Base-by-base conservation (phyloP, 2,329 filamentous ascomycete genomes). In the Diaporthe citriasiana region DNA sequence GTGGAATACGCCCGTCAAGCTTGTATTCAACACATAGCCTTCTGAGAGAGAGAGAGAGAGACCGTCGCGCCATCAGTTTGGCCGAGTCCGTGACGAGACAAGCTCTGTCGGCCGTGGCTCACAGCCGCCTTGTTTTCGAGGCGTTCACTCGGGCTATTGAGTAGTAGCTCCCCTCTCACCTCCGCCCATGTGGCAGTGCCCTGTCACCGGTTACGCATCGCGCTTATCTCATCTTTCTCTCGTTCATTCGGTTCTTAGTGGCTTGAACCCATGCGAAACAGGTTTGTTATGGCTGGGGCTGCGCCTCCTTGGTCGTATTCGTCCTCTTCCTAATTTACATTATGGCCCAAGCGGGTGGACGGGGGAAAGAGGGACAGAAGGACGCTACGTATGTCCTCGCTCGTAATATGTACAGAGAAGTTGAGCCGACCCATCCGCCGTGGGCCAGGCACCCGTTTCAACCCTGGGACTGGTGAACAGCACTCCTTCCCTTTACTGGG, bases 201-300 rank as follows among this genome's bases (percentile, higher is more conserved):
- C n/a, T 40, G 55, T 51, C 69, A 51, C 12, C 38, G 42, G 40
- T 40, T 53, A 50, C 33, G 42, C 69, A 40, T 10, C n/a, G 33
- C 22, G 55, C 69, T 68, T 42, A 71, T 30, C 72, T 71, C 35
- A 56, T 65, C 47, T 47, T 57, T 33, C 10, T 74, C 40, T 53
- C 47, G 33, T 38, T 17, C 38, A 73, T 45, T 73, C 70, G 53
- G 73, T 74, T 66, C 73, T 74, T 33, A 73, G 70, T 53, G 73
- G 70, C 73, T 73, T 73, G 55, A 38, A 22, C 33, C n/a, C 33
- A 42, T 68, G 50, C 68, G 59, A 60, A 22, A 70, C 27, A 45
- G 38, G 57, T 50, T 40, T 45, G 53, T 10, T 60, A 42, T 51
- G 38, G 42, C 55, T 51, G 56, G 55, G 69, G 69, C 69, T 71